Percentiles rank a stretch among this genome's conserved stretches.
Conservation (phyloP, 2,329 filamentous ascomycete genomes). For the Aspergillus uvarum region DNA sequence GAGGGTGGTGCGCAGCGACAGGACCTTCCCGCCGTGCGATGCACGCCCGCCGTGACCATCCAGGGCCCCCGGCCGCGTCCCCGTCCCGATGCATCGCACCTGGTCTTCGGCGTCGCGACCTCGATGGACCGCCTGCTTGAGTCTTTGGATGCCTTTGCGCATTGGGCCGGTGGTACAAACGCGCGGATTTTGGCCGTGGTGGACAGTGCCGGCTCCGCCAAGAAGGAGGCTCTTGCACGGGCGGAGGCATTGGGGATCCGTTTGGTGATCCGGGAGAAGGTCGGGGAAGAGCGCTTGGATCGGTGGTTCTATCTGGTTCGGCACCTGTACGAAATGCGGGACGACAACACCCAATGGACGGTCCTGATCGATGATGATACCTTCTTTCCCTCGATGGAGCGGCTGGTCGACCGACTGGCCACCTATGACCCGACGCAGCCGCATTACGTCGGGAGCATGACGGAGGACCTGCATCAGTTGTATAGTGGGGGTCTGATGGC, state of each 20-base stretch:
- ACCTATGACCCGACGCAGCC: conserved; percentile 47
- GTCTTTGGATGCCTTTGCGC: conserved; percentile 50
- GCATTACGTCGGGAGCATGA: conserved; percentile 55
- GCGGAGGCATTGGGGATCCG: conserved; percentile 37
- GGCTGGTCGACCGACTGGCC: conserved; percentile 46
- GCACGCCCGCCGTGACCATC: conserved; percentile 18
- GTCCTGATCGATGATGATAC: conserved; percentile 60
- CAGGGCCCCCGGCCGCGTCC: conserved; percentile 16
- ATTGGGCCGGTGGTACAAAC: conserved; percentile 52
- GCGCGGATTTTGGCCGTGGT: conserved; percentile 51
- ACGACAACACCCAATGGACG: conserved; percentile 50
- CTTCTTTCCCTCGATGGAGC: conserved; percentile 56
- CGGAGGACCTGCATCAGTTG: conserved; percentile 53
- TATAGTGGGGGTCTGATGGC: conserved; percentile 55
- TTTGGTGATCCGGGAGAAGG: conserved; percentile 28
- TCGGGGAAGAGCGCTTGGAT: conserved; percentile 30
- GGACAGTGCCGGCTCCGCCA: conserved; percentile 34
- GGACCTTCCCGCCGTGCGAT: conserved; percentile 15
- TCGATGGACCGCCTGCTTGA: conserved; percentile 48
- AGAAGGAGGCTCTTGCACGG: conserved; percentile 22
- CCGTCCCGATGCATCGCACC: conserved; percentile 42
- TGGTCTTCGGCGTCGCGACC: conserved; percentile 57
- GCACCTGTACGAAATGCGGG: conserved; percentile 40
- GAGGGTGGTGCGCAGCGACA: conserved; percentile 22
- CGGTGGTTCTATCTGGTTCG: conserved; percentile 56